phyloP scores from a whole-genome alignment of 176 grass and related monocot species.

The Panicum miliaceum region DNA sequence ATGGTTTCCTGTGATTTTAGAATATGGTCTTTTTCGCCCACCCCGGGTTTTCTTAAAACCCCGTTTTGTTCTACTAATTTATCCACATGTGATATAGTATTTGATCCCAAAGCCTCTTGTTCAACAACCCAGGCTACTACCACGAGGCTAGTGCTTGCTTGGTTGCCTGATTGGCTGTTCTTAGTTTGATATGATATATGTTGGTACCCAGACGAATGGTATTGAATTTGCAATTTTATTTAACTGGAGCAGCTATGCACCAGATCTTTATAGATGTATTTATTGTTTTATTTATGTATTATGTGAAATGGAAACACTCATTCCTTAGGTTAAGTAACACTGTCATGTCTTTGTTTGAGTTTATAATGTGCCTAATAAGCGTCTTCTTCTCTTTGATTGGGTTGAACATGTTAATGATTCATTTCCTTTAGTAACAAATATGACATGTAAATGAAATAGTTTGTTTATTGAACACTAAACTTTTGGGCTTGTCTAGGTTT shows the following conservation, averaged over 20 bases:
- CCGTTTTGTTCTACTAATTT: not conserved
- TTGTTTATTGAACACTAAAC: not conserved
- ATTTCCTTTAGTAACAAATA: constrained; percentile 13
- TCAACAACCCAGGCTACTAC: not conserved
- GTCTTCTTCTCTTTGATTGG: not conserved
- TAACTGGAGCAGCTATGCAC: not conserved
- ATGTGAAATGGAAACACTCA: not conserved
- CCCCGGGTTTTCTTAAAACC: not conserved
- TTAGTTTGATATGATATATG: constrained; percentile 11
- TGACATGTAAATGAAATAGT: not conserved
- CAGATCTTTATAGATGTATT: not conserved
- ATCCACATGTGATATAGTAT: not conserved
- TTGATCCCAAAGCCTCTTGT: not conserved
- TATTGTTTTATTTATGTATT: not conserved
- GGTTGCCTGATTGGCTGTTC: not conserved
- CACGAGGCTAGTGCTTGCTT: not conserved
- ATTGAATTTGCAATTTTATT: constrained; percentile 10
- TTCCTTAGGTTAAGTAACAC: not conserved
- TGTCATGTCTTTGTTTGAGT: constrained; percentile 25
- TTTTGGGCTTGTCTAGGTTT: not conserved
- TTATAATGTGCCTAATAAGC: constrained; percentile 6
- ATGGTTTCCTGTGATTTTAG: not conserved
- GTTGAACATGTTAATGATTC: not conserved
- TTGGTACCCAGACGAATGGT: not conserved
- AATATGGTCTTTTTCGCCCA: not conserved